Evolutionary conservation across 2,329 filamentous ascomycete species (phyloP), one percentile per base, ranked within the genome.

Genomic region (Colletotrichum higginsianum): DNA sequence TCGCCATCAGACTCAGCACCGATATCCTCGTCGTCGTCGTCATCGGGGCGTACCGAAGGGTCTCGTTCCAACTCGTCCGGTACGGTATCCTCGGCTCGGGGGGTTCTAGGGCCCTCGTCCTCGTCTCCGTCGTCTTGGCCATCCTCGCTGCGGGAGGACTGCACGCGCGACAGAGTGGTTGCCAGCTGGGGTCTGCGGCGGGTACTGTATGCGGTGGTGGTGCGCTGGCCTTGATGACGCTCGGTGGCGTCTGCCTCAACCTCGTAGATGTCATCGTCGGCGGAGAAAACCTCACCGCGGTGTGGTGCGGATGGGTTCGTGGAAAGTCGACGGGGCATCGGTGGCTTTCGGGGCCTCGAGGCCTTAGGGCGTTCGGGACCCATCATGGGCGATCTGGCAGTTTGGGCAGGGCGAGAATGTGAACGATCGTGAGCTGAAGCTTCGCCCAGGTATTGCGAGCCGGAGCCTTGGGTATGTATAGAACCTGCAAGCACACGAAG

Each of bases 251-350:
- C 93, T 73, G 90, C 89, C 78, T 94, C 91, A 23, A 98, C 90
- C 81, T 98, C 96, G 74, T 90, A 88, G 30, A 91, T 86, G 78
- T 94, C 95, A 80, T 98, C 96, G 79, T 98, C 95, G 58, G 94
- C 94, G 0, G 95, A 98, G 83, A 97, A 98, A 72, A 96, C 87
- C 73, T 93, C 93, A 40, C 95, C 94, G 65, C 94, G 92, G 79
- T 96, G 90, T 3, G 94, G 95, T 50, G 90, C 90, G 77, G 90
- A 87, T 9, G 82, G 82, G 67, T 89, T 93, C 30, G 94, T 94
- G 1, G 94, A 96, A 69, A 91, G 87, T 73, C 94, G 91, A 75
- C 94, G 92, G 69, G 89, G 81, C 81, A 96, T 89, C 13, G 88
- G 83, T 21, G 94, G 94, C 80, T 96, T 97, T 79, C 90, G 91